phyloP scores from a whole-genome alignment of 2,329 filamentous ascomycete genomes.

The Botryotinia calthae region DNA sequence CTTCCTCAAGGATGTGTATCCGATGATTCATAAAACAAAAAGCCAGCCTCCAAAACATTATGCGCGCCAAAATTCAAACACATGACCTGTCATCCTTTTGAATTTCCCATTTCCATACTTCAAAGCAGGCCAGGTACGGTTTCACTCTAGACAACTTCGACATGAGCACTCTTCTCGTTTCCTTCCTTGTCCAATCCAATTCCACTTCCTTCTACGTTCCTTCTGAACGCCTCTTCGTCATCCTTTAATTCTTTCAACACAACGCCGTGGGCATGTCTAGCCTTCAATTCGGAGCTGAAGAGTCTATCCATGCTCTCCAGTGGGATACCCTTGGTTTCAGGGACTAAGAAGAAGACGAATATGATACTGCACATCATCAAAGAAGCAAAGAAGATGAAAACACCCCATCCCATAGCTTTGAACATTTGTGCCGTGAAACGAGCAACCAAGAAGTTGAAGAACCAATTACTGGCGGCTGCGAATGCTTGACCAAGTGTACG shows the following conservation, averaged over 20 bases:
- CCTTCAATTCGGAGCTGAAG: constrained; percentile 44
- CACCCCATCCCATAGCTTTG: constrained; percentile 56
- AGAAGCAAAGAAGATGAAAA: constrained; percentile 67
- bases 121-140: background rate
- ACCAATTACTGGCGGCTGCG: constrained; percentile 70
- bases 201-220: constrained; percentile 13
- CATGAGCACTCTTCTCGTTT: constrained; percentile 24
- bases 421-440: constrained; percentile 68
- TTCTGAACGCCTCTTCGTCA: constrained; percentile 32
- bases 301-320: constrained; percentile 64
- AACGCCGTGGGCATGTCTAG: constrained; percentile 31
- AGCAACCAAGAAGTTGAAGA: constrained; percentile 63
- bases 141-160: constrained; percentile 4
- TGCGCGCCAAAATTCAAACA: too few species aligned
- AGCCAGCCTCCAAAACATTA: background rate
- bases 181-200: constrained; percentile 26
- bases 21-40: background rate
- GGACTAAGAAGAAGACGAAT: constrained; percentile 62
- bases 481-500: constrained; percentile 69
- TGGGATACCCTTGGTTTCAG: constrained; percentile 65
- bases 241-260: constrained; percentile 32
- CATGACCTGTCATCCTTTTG: too few species aligned
- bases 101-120: too few species aligned
- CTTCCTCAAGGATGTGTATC: background rate
- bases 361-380: constrained; percentile 57